Evolutionary conservation across 2,329 filamentous ascomycete genomes (phyloP), one percentile per base, ranked within the genome.

Genomic region (Stagonosporopsis vannaccii): DNA sequence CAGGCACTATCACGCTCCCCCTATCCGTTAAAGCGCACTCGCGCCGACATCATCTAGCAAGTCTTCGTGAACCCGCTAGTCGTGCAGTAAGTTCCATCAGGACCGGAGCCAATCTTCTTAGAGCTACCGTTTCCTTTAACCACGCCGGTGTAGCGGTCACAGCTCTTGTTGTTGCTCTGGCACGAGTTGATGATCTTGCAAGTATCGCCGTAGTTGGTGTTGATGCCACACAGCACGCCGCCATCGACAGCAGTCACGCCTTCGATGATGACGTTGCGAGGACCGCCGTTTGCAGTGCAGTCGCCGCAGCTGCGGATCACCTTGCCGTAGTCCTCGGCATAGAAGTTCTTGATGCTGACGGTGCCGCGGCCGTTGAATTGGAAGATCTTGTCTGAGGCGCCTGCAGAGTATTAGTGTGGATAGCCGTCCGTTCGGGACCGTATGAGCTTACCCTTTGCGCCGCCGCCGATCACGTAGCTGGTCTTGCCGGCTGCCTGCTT

Each of bases 151-250:
- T 62, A 62, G 8, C 57, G 25, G 41, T 62, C 56, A 8, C 60
- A 62, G 47, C 35, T 55, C 41, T 56, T 62, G 6, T 47, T 53
- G 22, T 52, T 53, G 19, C 43, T 50, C 43, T 60, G 56, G 41
- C 60, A 62, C 2, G 56, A 60, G 23, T 60, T 58, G 13, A 47
- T 32, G 11, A 62, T 62, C 46, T 62, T 62, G 53, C 56, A 60
- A 5, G 60, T 62, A 30, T 62, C 60, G 25, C 43, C 53, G n/a
- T 75, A 80, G 74, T 81, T 82, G 33, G 72, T 74, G 69, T 81
- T 81, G 65, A 81, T 79, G 32, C 78, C 36, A 58, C 60, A 20
- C 20, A 64, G 40, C 33, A 55, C 50, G 54, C 72, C 6, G 19
- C 63, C 19, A 66, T 69, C 23, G 15, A 66, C 59, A 4, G 57